These are phyloP conservation scores for Annulohypoxylon truncatum DNA, from an alignment of 2,329 filamentous ascomycete genomes.

Conservation along the genomic window DNA sequence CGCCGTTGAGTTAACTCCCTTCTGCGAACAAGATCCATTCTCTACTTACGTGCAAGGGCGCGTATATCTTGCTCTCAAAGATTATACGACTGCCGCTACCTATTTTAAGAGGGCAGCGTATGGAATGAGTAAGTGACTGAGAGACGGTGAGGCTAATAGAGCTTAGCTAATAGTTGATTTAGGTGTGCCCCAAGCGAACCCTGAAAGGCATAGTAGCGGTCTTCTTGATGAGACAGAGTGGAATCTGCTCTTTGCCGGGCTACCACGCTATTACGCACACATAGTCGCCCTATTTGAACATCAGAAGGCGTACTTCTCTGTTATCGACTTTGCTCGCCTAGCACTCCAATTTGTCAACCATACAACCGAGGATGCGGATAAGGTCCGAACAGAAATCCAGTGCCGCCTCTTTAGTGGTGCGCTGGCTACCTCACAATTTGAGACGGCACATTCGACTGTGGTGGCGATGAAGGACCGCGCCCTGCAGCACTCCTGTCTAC, in stretches of 20 bases:
- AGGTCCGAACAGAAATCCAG: conserved; percentile 76
- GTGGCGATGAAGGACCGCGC: conserved; percentile 77
- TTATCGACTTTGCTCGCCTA: conserved; percentile 84
- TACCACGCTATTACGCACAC: conserved; percentile 88
- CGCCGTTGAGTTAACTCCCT: conserved; percentile 67
- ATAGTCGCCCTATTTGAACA: conserved; percentile 85
- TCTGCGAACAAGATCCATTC: conserved; percentile 69
- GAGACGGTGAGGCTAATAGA: background rate
- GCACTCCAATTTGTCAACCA: conserved; percentile 72
- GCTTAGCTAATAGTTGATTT: conserved; percentile 44
- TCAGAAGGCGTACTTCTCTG: conserved; percentile 79
- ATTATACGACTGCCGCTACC: conserved; percentile 77
- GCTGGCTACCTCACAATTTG: conserved; percentile 81
- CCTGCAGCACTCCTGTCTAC: conserved; percentile 77
- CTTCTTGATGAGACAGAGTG: conserved; percentile 83
- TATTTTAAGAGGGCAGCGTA: conserved; percentile 87
- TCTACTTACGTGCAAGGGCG: conserved; percentile 87
- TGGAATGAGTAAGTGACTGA: conserved; percentile 75
- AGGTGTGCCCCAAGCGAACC: conserved; percentile 60
- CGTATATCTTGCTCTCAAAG: conserved; percentile 77
- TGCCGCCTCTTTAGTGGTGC: conserved; percentile 86
- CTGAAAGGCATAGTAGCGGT: conserved; percentile 68
- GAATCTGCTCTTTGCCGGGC: conserved; percentile 74
- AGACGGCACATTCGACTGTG: conserved; percentile 83
- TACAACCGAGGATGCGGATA: conserved; percentile 49